These are phyloP conservation scores for Chalaropsis ovoidea DNA, from an alignment of 2,329 filamentous ascomycete genomes.

Conservation along the genomic window DNA sequence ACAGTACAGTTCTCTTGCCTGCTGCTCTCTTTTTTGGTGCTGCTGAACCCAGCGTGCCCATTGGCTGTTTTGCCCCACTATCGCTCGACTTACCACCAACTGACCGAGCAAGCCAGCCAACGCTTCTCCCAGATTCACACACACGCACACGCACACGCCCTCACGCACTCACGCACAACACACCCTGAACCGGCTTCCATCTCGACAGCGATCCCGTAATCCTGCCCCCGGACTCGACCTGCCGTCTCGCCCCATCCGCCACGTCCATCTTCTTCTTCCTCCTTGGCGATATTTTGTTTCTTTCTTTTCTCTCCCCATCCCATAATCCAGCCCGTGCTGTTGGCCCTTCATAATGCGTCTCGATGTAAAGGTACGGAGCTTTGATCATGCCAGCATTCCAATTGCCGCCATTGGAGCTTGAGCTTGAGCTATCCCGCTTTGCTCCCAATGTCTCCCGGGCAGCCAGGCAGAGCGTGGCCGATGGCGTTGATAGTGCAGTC, in stretches of 20 bases:
- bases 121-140: slow-evolving; percentile 2
- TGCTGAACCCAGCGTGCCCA: background rate
- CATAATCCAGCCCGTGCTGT: background rate
- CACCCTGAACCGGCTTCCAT: background rate
- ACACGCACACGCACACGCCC: background rate
- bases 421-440: background rate
- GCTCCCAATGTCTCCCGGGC: background rate
- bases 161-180: background rate
- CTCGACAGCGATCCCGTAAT: background rate
- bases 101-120: background rate
- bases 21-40: background rate
- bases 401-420: background rate
- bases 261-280: background rate
- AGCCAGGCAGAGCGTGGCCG: background rate
- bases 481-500: background rate
- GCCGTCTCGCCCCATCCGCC: background rate
- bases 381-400: slow-evolving; percentile 6
- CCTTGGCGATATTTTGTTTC: background rate
- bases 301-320: background rate
- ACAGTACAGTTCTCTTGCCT: background rate
- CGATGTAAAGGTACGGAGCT: slow-evolving; percentile 26
- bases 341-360: slow-evolving; percentile 26
- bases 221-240: background rate
- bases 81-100: slow-evolving; percentile 10
- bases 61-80: slow-evolving; percentile 19